Conservation (phyloP, 495 filamentous ascomycete genomes). For the Penicillium chermesinum region DNA sequence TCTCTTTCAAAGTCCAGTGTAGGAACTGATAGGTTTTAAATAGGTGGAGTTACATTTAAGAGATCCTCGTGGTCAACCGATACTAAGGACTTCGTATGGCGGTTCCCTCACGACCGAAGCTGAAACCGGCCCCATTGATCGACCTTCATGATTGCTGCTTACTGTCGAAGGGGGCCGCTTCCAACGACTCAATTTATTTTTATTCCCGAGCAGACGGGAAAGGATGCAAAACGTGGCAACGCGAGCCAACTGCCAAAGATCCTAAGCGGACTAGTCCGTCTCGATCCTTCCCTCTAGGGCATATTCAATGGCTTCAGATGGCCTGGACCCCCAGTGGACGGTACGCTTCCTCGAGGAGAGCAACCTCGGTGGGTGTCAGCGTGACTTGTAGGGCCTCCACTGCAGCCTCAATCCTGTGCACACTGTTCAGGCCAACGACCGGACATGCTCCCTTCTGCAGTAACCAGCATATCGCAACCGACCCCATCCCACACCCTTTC, state of each 20-base stretch:
- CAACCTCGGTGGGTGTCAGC: constrained; percentile 52
- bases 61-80: neutral
- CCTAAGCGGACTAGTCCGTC: too few species aligned
- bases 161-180: neutral
- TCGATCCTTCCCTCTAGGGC: neutral
- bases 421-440: constrained; percentile 56
- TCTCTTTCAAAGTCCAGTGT: too few species aligned
- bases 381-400: constrained; percentile 40
- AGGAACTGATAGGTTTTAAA: too few species aligned
- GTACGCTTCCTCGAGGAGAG: constrained; percentile 58
- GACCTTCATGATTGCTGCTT: neutral
- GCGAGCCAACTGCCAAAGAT: neutral
- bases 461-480: constrained; percentile 60
- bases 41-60: neutral
- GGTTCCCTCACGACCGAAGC: neutral
- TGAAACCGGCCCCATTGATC: neutral
- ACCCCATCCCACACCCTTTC: constrained; percentile 51
- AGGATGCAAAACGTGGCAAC: neutral
- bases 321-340: constrained; percentile 25
- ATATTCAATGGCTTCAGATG: constrained; percentile 5
- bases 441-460: constrained; percentile 44
- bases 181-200: neutral
- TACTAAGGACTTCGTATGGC: too few species aligned
- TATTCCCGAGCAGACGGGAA: neutral
- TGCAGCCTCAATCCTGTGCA: constrained; percentile 52